Evolutionary conservation across 1,139 yeast species (phyloP), one percentile per base, ranked within the genome.

Genomic region (Sugiyamaella paludigena): DNA sequence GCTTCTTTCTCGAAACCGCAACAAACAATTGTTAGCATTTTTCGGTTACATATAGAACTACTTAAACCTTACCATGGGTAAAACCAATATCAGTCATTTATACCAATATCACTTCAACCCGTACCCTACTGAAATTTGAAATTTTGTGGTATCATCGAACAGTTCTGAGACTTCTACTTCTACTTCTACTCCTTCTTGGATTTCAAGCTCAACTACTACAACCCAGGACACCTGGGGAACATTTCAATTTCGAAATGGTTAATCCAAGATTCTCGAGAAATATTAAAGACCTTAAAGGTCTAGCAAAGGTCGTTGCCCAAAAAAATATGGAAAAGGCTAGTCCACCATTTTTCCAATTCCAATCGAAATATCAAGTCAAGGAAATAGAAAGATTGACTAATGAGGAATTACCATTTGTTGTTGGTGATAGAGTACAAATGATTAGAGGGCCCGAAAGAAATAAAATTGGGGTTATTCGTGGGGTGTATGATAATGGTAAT

Each of bases 371-470:
- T 31, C 53, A 56, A 36, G 59, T 65, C 32, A 60, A 50, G 7
- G 59, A 57, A 32, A 54, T 53, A 6, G 56, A 57, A 24, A 50
- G 54, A 30, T 40, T 59, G 32, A 60, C 46, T 28, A 43, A 47
- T 49, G 51, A 37, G 49, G 42, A 37, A 32, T 57, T 48, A 39
- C 65, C 57, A 70, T 80, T 74, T 56, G 70, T 77, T 50, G 78
- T 78, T 12, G 87, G 87, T 29, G 88, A 83, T 64, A 70, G 82
- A 48, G 87, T 83, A 4, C 74, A 82, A 58, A 76, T 89, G 45
- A 73, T 81, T 28, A 74, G 75, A 47, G 97, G 96, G 15, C 75
- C 76, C 45, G 78, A 80, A 62, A 80, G 80, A 60, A 96, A 96
- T 24, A 82, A 79, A 24, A 76, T 89, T 13, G 81, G 91, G 24